phyloP scores from a whole-genome alignment of 2,329 filamentous ascomycete genomes.

The Catunica adiposa region DNA sequence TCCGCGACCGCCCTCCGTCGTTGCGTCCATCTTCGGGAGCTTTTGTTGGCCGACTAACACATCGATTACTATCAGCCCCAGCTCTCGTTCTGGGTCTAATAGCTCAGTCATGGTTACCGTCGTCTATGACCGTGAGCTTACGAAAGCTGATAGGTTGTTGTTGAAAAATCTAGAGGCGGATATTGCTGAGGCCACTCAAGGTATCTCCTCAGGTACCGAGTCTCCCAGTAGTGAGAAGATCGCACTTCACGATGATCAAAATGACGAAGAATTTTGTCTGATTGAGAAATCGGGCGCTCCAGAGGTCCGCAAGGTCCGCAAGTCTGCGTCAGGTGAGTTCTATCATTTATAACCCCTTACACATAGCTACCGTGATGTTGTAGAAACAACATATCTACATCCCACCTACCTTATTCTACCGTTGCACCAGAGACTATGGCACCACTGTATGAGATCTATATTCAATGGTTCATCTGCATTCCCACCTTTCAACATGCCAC shows the following conservation, averaged over 20 bases:
- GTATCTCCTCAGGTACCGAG: neutral
- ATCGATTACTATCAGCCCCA: too few relatives aligned
- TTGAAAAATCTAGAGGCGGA: constrained; percentile 26
- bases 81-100: too few relatives aligned
- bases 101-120: constrained; percentile 15
- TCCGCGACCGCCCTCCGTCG: too few relatives aligned
- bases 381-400: neutral
- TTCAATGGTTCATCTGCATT: neutral
- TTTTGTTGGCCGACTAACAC: neutral
- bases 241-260: neutral
- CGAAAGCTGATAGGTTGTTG: constrained; percentile 26
- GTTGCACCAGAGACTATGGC: neutral
- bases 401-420: neutral
- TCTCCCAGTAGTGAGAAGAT: neutral
- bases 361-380: neutral
- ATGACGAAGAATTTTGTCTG: neutral
- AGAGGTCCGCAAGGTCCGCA: neutral
- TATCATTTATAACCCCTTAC: neutral
- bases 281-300: neutral
- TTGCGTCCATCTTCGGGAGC: neutral
- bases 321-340: neutral
- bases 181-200: constrained; percentile 18
- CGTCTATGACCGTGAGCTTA: constrained; percentile 25
- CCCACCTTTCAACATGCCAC: neutral
- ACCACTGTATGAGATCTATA: neutral